A percentile compares a stretch with the other conserved stretches of the same genome.
phyloP scores from a whole-genome alignment of 2,329 filamentous ascomycete species.

The Phyllosticta ampelicida region DNA sequence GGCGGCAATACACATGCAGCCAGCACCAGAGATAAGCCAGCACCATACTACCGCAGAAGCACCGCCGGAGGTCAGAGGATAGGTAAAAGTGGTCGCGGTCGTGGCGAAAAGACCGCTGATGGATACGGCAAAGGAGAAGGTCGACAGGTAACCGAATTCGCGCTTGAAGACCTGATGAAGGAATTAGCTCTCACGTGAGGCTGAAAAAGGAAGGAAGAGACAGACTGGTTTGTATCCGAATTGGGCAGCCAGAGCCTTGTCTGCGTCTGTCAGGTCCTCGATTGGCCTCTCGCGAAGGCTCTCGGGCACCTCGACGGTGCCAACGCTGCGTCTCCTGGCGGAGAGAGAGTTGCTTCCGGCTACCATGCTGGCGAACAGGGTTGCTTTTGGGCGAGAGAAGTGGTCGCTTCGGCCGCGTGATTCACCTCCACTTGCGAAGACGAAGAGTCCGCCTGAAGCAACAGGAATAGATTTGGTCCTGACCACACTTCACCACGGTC shows the following conservation, averaged over 20 bases:
- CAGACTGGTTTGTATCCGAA: conserved; percentile 7
- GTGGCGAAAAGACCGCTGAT: conserved; percentile 47
- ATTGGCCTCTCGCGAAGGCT: background rate
- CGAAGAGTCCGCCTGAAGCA: conserved; percentile 6
- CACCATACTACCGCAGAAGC: conserved; percentile 46
- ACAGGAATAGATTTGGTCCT: conserved; percentile 2
- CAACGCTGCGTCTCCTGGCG: background rate
- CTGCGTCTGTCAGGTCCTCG: conserved; percentile 1
- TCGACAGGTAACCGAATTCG: conserved; percentile 48
- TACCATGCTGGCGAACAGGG: background rate
- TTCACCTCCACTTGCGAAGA: conserved; percentile 9
- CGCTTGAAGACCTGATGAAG: conserved; percentile 43
- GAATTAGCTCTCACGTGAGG: background rate
- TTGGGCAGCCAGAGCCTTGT: conserved; percentile 3
- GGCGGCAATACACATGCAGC: conserved; percentile 45
- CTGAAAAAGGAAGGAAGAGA: background rate
- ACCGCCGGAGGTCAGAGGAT: conserved; percentile 44
- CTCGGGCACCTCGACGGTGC: background rate
- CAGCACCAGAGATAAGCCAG: conserved; percentile 47
- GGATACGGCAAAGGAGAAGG: conserved; percentile 50
- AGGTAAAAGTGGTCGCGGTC: conserved; percentile 45
- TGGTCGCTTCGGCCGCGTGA: background rate
- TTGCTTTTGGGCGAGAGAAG: background rate
- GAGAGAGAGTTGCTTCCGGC: background rate
- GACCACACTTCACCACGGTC: conserved; percentile 6